These are phyloP conservation scores for Cocos nucifera DNA, from an alignment of 176 grass and related monocot species.

Conservation along the genomic window DNA sequence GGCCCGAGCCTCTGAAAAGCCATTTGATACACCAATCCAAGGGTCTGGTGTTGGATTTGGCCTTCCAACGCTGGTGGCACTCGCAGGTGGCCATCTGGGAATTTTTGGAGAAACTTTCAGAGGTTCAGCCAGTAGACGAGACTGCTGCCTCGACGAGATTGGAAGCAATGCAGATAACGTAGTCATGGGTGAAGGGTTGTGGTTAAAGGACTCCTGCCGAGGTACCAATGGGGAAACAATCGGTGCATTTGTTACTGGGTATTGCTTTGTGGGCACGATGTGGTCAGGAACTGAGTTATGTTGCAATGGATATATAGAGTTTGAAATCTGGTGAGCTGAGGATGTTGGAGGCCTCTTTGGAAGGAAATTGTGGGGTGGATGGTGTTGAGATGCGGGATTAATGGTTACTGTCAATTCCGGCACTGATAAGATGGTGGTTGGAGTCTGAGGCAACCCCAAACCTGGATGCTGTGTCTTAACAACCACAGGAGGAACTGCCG, in stretches of 20 bases:
- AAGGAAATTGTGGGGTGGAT: constrained; percentile 8
- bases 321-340: no score
- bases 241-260: constrained; percentile 23
- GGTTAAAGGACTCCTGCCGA: constrained; percentile 1
- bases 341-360: not conserved
- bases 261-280: constrained; percentile 16
- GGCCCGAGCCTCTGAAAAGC: constrained; percentile 15
- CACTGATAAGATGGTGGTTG: constrained; percentile 13
- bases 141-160: not conserved
- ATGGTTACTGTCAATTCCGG: constrained; percentile 19
- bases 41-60: constrained; percentile 24
- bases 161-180: constrained; percentile 11
- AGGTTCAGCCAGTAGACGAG: no score
- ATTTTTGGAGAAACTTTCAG: not conserved
- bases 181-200: constrained; percentile 3
- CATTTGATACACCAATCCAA: constrained; percentile 14
- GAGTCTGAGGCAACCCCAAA: constrained; percentile 35
- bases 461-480: constrained; percentile 34
- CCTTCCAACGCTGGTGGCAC: not conserved
- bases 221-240: constrained; percentile 24
- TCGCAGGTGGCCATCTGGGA: constrained; percentile 30
- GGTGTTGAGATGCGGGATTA: constrained; percentile 32
- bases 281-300: constrained; percentile 7
- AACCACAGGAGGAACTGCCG: not conserved
- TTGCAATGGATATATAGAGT: no score